A percentile compares a stretch with the other conserved stretches of the same genome.
These are phyloP conservation scores for Penicillium glabrum DNA, from an alignment of 2,329 filamentous ascomycete species.

Conservation along the genomic window DNA sequence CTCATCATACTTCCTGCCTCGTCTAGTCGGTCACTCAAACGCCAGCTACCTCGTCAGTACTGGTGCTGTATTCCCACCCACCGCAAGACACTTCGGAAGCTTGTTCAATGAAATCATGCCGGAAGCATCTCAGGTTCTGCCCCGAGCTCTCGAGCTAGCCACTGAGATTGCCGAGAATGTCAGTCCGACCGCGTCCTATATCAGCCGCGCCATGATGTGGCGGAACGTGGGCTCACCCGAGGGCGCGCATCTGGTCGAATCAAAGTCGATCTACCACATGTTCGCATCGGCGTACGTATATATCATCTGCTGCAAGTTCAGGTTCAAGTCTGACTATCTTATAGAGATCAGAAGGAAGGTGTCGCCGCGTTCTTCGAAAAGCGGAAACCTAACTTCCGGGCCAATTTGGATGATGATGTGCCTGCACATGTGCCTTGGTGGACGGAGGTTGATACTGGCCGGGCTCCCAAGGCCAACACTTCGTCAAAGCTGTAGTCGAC, in stretches of 20 bases:
- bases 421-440: slow-evolving; percentile 69
- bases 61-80: slow-evolving; percentile 56
- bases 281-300: slow-evolving; percentile 38
- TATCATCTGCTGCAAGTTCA: neutral
- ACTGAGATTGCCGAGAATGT: slow-evolving; percentile 66
- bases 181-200: slow-evolving; percentile 60
- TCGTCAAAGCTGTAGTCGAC: slow-evolving; percentile 24
- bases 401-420: slow-evolving; percentile 59
- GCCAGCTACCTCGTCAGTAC: slow-evolving; percentile 56
- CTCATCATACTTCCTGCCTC: slow-evolving; percentile 69
- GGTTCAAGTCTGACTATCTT: slow-evolving; percentile 7
- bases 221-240: slow-evolving; percentile 57
- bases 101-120: slow-evolving; percentile 68
- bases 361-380: slow-evolving; percentile 70
- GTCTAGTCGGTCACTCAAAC: slow-evolving; percentile 58
- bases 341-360: slow-evolving; percentile 65
- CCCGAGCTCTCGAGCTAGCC: slow-evolving; percentile 65
- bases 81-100: slow-evolving; percentile 50
- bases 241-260: slow-evolving; percentile 68
- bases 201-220: slow-evolving; percentile 74
- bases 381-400: slow-evolving; percentile 62
- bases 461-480: slow-evolving; percentile 20
- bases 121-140: slow-evolving; percentile 59
- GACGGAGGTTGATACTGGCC: slow-evolving; percentile 53
- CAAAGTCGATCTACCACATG: slow-evolving; percentile 39